phyloP scores from a whole-genome alignment of 2,329 filamentous ascomycete species.

The Phialophora macrospora region DNA sequence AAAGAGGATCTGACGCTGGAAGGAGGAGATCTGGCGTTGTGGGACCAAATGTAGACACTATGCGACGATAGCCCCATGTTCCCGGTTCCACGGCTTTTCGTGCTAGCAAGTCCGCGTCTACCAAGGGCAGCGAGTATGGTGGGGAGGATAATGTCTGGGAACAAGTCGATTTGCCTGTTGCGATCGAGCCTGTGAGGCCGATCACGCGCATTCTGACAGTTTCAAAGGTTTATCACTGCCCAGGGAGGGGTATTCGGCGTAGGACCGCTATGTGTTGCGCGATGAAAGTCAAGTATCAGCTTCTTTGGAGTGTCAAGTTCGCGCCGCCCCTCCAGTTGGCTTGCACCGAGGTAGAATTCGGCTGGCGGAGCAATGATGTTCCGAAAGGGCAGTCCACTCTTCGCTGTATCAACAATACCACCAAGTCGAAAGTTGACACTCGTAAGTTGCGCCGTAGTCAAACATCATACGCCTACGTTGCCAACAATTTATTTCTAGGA shows the following conservation, averaged over 20 bases:
- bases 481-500: no score
- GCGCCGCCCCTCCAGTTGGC: not conserved
- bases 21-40: slow-evolving; percentile 86
- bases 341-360: slow-evolving; percentile 15
- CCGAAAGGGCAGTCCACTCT: not conserved
- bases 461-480: no score
- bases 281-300: not conserved
- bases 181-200: slow-evolving; percentile 94
- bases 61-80: slow-evolving; percentile 78
- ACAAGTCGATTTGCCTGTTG: slow-evolving; percentile 96
- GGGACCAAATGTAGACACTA: slow-evolving; percentile 78
- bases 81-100: slow-evolving; percentile 94
- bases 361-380: slow-evolving; percentile 2
- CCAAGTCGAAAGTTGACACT: no score
- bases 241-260: not conserved
- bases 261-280: not conserved
- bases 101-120: slow-evolving; percentile 92
- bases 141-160: slow-evolving; percentile 77
- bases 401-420: not conserved
- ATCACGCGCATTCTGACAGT: slow-evolving; percentile 77
- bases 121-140: slow-evolving; percentile 84
- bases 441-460: no score
- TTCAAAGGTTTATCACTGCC: not conserved
- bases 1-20: slow-evolving; percentile 53
- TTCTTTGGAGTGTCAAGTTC: not conserved